Evolutionary conservation across 495 filamentous ascomycete genomes (phyloP).

Genomic region (Penicillium bialowiezense): DNA sequence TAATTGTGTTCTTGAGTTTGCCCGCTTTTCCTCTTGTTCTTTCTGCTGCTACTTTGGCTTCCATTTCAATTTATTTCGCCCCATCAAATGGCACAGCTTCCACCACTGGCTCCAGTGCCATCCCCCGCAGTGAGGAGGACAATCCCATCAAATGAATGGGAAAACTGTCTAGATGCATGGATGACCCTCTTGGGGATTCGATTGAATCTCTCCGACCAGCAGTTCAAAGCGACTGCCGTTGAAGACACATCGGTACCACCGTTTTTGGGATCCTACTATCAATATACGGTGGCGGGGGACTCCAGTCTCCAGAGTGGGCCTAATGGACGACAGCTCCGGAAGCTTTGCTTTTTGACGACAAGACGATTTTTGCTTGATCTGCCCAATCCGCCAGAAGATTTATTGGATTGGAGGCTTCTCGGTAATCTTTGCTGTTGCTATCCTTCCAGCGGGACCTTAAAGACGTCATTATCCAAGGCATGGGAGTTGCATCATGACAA

Average conservation of each 20-base stretch:
- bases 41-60: not conserved
- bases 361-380: constrained; percentile 35
- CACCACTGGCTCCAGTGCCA: constrained; percentile 73
- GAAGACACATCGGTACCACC: constrained; percentile 53
- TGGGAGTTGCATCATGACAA: constrained; percentile 34
- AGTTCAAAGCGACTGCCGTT: constrained; percentile 46
- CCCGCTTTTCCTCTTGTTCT: not conserved
- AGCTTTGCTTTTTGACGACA: constrained; percentile 60
- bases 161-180: constrained; percentile 76
- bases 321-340: constrained; percentile 54
- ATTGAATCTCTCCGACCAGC: constrained; percentile 52
- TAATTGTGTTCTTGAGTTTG: constrained; percentile 2
- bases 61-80: not conserved
- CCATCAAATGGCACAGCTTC: constrained; percentile 48
- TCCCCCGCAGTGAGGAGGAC: constrained; percentile 61
- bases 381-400: constrained; percentile 16
- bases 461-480: constrained; percentile 42
- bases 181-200: constrained; percentile 59
- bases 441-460: constrained; percentile 37
- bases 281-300: constrained; percentile 44
- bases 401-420: constrained; percentile 40
- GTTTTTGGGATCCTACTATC: constrained; percentile 63
- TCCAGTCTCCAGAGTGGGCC: constrained; percentile 39
- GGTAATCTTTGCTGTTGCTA: constrained; percentile 39
- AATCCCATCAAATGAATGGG: constrained; percentile 71